Percentiles rank a stretch among this genome's conserved stretches.
These are phyloP conservation scores for Lentinula guzmanii DNA, from an alignment of 768 basidiomycete species.

Conservation along the genomic window DNA sequence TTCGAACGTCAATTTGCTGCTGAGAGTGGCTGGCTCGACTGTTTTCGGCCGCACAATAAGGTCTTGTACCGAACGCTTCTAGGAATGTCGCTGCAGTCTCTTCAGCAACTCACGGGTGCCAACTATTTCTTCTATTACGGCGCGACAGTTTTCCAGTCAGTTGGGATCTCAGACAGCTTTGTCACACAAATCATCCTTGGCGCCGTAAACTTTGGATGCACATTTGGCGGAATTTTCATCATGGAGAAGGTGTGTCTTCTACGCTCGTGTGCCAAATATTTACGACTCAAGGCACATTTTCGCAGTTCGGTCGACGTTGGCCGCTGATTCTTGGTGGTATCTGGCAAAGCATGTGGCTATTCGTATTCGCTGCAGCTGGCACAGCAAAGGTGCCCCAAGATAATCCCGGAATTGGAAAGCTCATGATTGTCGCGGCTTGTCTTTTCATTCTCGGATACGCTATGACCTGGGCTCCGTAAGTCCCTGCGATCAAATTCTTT, in stretches of 20 bases:
- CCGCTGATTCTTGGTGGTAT: constrained; percentile 65
- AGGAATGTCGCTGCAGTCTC: constrained; percentile 59
- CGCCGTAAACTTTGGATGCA: constrained; percentile 65
- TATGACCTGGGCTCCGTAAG: constrained; percentile 61
- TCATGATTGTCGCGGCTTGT: constrained; percentile 64
- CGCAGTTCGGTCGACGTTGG: constrained; percentile 54
- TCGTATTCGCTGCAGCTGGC: constrained; percentile 69
- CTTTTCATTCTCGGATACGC: constrained; percentile 71
- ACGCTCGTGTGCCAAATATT: not conserved
- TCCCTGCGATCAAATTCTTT: not conserved
- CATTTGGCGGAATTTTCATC: constrained; percentile 67
- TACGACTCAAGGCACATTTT: not conserved
- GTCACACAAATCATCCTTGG: constrained; percentile 74
- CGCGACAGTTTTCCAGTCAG: constrained; percentile 60
- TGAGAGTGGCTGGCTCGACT: constrained; percentile 51
- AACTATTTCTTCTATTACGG: constrained; percentile 57
- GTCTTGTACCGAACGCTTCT: constrained; percentile 59
- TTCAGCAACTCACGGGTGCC: constrained; percentile 70
- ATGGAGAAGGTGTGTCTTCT: constrained; percentile 50
- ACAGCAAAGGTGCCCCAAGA: constrained; percentile 50
- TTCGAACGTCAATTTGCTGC: constrained; percentile 31
- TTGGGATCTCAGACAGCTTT: constrained; percentile 63
- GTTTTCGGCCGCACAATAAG: constrained; percentile 52
- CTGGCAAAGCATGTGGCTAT: constrained; percentile 68
- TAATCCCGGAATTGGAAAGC: constrained; percentile 45